Evolutionary conservation across 495 filamentous ascomycete genomes (phyloP).

Genomic region (Hypoxylon lienhwacheense): DNA sequence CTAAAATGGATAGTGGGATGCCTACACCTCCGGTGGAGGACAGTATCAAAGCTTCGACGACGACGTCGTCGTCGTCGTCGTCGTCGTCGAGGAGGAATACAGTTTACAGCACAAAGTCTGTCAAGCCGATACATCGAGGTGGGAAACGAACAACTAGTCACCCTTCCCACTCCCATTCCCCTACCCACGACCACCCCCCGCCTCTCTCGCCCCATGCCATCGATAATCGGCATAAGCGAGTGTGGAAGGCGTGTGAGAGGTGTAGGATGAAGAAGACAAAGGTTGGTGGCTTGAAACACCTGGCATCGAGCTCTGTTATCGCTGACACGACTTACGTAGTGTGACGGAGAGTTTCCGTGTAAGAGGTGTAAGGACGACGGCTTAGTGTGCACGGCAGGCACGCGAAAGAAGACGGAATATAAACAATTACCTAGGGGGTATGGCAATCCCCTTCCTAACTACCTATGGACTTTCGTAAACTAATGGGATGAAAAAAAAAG

Average conservation of each 20-base stretch:
- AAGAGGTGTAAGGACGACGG: constrained; percentile 67
- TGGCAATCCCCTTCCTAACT: constrained; percentile 4
- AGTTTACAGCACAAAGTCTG: constrained; percentile 34
- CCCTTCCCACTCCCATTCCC: constrained; percentile 35
- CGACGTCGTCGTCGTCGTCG: too few species aligned
- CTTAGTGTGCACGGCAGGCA: constrained; percentile 59
- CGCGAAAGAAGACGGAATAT: constrained; percentile 61
- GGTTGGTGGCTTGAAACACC: constrained; percentile 44
- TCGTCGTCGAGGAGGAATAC: constrained; percentile 28
- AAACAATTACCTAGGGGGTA: constrained; percentile 60
- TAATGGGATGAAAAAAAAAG: constrained; percentile 41
- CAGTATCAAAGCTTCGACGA: constrained; percentile 36
- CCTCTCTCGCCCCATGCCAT: constrained; percentile 36
- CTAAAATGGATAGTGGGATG: constrained; percentile 49
- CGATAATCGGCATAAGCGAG: constrained; percentile 62
- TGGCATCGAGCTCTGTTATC: not conserved
- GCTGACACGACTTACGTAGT: constrained; percentile 45
- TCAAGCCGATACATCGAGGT: constrained; percentile 40
- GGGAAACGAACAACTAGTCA: constrained; percentile 38
- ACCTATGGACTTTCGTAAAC: constrained; percentile 14
- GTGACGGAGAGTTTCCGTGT: constrained; percentile 68
- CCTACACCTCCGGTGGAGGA: constrained; percentile 53
- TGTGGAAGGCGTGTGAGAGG: constrained; percentile 71
- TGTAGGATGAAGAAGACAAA: constrained; percentile 75
- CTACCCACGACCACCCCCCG: constrained; percentile 42